A percentile compares a stretch with the other conserved stretches of the same genome.
These are phyloP conservation scores for Talaromyces albobiverticillius DNA, from an alignment of 2,329 filamentous ascomycete species.

Conservation along the genomic window DNA sequence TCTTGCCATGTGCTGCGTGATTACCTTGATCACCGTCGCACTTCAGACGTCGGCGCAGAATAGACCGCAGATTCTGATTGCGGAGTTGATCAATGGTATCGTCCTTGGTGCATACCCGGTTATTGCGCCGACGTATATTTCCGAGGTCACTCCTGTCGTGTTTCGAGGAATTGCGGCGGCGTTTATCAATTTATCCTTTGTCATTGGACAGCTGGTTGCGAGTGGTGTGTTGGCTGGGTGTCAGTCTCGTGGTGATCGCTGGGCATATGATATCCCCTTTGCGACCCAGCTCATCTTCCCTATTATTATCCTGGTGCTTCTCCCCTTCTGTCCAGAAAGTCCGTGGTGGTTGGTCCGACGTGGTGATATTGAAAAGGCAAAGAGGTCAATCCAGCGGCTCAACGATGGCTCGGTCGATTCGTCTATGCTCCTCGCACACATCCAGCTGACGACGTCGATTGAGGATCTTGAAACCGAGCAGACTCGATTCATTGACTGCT, in stretches of 20 bases:
- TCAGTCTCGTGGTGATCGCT: constrained; percentile 29
- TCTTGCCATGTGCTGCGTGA: constrained; percentile 38
- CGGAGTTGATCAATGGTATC: constrained; percentile 62
- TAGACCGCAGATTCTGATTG: constrained; percentile 45
- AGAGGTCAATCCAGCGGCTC: too few relatives aligned
- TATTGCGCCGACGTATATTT: constrained; percentile 53
- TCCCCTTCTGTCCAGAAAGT: neutral
- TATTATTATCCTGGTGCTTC: neutral
- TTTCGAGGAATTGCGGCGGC: constrained; percentile 50
- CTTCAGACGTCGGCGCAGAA: constrained; percentile 45
- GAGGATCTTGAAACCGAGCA: neutral
- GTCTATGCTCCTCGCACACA: too few relatives aligned
- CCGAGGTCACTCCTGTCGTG: constrained; percentile 36
- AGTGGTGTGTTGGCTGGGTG: constrained; percentile 30
- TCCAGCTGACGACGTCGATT: too few relatives aligned
- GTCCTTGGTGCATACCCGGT: constrained; percentile 55
- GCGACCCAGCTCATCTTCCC: constrained; percentile 40
- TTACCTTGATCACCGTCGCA: constrained; percentile 43
- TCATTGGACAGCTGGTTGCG: constrained; percentile 32
- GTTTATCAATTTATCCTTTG: constrained; percentile 50
- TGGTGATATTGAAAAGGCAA: neutral
- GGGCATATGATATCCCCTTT: constrained; percentile 46
- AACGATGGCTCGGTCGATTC: too few relatives aligned
- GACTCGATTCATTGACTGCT: neutral
- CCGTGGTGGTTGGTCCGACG: neutral